A percentile compares a stretch with the other conserved stretches of the same genome.
Evolutionary conservation across 108 stramenopile species (phyloP).

Genomic region (Stephanodiscus minutulus): DNA sequence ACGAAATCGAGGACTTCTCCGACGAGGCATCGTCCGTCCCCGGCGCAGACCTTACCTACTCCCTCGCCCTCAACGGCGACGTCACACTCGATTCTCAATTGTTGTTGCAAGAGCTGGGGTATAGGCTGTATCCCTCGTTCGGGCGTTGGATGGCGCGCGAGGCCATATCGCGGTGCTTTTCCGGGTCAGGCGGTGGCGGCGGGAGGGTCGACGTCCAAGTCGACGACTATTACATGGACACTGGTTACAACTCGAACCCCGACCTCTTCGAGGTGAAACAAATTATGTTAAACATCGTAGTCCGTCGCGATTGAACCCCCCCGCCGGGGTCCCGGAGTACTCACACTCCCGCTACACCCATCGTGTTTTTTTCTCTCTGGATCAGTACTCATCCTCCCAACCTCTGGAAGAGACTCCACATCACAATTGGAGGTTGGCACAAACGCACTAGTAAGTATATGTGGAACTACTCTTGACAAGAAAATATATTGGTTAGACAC

Average conservation of each 20-base stretch:
- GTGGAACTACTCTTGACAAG: too few species aligned
- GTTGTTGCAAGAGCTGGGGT: constrained; percentile 84
- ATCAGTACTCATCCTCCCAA: too few species aligned
- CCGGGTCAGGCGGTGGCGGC: not conserved
- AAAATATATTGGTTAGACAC: too few species aligned
- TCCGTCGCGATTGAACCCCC: constrained; percentile 49
- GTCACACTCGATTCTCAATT: constrained; percentile 70
- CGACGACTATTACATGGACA: constrained; percentile 88
- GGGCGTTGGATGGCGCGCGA: constrained; percentile 45
- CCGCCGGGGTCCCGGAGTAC: not conserved
- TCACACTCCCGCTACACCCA: not conserved
- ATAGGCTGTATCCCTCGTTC: constrained; percentile 75
- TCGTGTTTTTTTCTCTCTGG: too few species aligned
- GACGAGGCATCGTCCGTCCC: not conserved
- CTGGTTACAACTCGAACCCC: constrained; percentile 83
- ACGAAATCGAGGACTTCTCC: constrained; percentile 51
- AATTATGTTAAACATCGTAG: constrained; percentile 72
- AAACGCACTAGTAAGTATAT: too few species aligned
- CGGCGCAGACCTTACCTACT: constrained; percentile 56
- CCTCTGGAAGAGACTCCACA: too few species aligned
- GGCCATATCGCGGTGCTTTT: constrained; percentile 23
- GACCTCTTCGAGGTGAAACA: constrained; percentile 86
- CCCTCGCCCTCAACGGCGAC: constrained; percentile 75
- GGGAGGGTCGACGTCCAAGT: constrained; percentile 34
- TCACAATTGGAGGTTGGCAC: too few species aligned